A percentile compares a stretch with the other conserved stretches of the same genome.
Conservation (phyloP, 2,329 filamentous ascomycete species). For the Westerdykella aurantiaca region DNA sequence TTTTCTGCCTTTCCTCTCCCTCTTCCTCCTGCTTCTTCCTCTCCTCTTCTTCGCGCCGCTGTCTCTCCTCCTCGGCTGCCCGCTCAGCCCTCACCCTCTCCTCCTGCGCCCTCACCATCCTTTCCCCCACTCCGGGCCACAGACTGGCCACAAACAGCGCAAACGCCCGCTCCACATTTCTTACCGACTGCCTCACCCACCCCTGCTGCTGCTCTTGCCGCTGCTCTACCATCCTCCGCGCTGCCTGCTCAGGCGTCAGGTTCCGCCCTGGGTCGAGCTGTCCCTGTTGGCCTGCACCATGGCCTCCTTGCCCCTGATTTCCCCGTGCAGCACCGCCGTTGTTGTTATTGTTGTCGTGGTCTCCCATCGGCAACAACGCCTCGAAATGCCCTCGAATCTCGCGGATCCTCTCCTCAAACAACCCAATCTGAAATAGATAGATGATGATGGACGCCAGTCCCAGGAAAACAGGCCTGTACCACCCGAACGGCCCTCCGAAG, state of each 20-base stretch:
- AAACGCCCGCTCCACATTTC: constrained; percentile 50
- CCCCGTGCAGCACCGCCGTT: neutral
- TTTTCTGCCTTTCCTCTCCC: constrained; percentile 5
- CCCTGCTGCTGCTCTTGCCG: constrained; percentile 22
- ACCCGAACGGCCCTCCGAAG: constrained; percentile 44
- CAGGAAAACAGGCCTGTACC: constrained; percentile 39
- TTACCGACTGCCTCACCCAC: constrained; percentile 33
- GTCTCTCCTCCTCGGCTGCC: constrained; percentile 11
- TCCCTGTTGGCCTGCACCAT: constrained; percentile 4
- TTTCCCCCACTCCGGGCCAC: constrained; percentile 57
- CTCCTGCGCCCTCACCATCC: constrained; percentile 46
- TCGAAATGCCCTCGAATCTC: constrained; percentile 41
- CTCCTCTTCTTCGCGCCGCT: constrained; percentile 9
- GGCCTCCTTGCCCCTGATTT: neutral
- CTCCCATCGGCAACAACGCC: constrained; percentile 33
- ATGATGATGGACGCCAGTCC: constrained; percentile 37
- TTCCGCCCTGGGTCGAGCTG: constrained; percentile 10
- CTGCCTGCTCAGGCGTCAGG: constrained; percentile 39
- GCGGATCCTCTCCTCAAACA: constrained; percentile 38
- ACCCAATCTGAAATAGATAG: constrained; percentile 39
- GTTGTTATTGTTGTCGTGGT: constrained; percentile 12
- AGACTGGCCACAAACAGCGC: constrained; percentile 60
- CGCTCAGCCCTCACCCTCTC: constrained; percentile 18
- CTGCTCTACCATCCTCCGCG: constrained; percentile 37
- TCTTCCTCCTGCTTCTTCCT: constrained; percentile 13